These are phyloP conservation scores for Trichoderma koningii DNA, from an alignment of 2,329 filamentous ascomycete genomes.

Conservation along the genomic window DNA sequence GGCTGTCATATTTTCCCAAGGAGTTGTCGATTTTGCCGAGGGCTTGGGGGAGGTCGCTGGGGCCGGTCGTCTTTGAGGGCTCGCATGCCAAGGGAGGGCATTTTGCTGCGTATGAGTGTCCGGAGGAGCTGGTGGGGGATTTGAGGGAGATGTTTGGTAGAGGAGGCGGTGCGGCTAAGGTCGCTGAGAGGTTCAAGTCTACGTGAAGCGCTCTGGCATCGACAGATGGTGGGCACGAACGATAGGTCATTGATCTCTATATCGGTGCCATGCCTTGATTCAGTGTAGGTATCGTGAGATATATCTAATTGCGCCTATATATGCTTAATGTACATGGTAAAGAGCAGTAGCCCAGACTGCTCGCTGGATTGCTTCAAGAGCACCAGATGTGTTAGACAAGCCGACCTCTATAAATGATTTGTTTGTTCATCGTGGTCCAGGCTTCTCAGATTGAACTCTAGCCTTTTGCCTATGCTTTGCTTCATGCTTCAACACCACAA, in stretches of 20 bases:
- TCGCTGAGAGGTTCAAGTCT: conserved; percentile 4
- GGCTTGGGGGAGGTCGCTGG: conserved; percentile 60
- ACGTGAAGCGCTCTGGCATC: not conserved
- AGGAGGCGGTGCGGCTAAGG: conserved; percentile 4
- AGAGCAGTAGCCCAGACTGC: not conserved
- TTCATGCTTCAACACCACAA: conserved; percentile 6
- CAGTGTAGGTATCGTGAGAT: not conserved
- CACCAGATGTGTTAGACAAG: not conserved
- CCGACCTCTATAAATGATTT: not conserved
- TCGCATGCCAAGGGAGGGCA: conserved; percentile 57
- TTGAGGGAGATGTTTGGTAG: conserved; percentile 42
- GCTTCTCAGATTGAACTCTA: not conserved
- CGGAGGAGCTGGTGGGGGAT: conserved; percentile 55
- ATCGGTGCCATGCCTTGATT: too few species aligned
- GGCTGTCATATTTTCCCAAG: conserved; percentile 58
- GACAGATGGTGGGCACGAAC: too few species aligned
- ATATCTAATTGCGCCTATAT: not conserved
- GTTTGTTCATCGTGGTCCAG: not conserved
- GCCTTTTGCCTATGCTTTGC: not conserved
- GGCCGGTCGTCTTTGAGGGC: conserved; percentile 60
- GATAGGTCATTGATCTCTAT: too few species aligned
- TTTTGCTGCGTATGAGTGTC: conserved; percentile 62
- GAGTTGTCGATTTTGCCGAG: conserved; percentile 58
- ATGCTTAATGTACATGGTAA: not conserved
- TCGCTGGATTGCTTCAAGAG: conserved; percentile 6